A percentile compares a stretch with the other conserved stretches of the same genome.
These are phyloP conservation scores for Ascoidea asiatica DNA, from an alignment of 805 yeast genomes.

Conservation along the genomic window DNA sequence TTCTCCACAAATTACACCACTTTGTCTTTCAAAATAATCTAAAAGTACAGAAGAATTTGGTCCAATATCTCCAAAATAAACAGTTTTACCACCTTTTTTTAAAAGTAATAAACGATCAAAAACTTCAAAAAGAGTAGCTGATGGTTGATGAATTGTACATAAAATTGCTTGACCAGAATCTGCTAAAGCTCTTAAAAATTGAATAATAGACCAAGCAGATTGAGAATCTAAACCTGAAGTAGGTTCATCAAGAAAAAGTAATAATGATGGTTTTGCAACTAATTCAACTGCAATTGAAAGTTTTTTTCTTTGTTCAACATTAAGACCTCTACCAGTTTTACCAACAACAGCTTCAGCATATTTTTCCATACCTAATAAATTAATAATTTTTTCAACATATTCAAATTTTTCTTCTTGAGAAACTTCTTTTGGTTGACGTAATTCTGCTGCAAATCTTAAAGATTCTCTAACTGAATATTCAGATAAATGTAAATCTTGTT, in stretches of 20 bases:
- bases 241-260: conserved; percentile 36
- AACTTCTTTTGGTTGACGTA: conserved; percentile 28
- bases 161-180: conserved; percentile 41
- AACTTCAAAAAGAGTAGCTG: conserved; percentile 43
- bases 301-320: conserved; percentile 22
- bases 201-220: conserved; percentile 44
- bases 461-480: conserved; percentile 22
- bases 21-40: conserved; percentile 28
- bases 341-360: conserved; percentile 30
- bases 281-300: conserved; percentile 24
- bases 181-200: conserved; percentile 34
- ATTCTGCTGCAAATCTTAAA: conserved; percentile 31
- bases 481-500: conserved; percentile 37
- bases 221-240: conserved; percentile 41
- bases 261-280: conserved; percentile 27
- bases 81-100: conserved; percentile 61
- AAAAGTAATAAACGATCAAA: conserved; percentile 48
- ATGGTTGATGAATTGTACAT: conserved; percentile 58
- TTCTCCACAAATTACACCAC: conserved; percentile 23
- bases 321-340: conserved; percentile 25
- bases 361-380: conserved; percentile 25
- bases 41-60: conserved; percentile 32
- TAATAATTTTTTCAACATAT: conserved; percentile 28
- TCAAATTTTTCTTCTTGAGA: conserved; percentile 28
- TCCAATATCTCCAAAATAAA: conserved; percentile 62